Evolutionary conservation across 169 alveolate species (phyloP), one percentile per base, ranked within the genome.

Genomic region (Plasmodium knowlesi): DNA sequence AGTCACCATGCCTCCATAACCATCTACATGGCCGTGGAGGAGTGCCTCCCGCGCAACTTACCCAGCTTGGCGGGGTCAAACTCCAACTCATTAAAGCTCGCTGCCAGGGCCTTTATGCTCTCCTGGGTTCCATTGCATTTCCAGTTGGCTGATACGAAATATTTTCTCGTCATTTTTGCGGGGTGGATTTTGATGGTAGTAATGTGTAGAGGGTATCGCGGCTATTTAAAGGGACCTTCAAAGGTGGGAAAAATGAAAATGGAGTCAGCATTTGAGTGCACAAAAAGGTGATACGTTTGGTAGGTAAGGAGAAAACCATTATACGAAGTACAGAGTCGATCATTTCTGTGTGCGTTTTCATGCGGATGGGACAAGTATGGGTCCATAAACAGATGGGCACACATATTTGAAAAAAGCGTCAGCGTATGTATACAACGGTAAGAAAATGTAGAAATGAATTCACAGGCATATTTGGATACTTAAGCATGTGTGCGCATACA

Each of bases 91-190:
- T 94, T 89, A 91, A 96, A 95, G 88, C 96, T 91, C 80, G 95
- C 95, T 28, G 98, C 95, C 71, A 98, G 93, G 80, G 93, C 92
- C 86, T 95, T 95, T n/a, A 97, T 95, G 71, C 97, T 96, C 19
- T 96, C 96, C 3, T 88, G 22, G 72, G 98, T 97, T 91, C 99
- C 99, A 91, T 98, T 98, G 95, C 99, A 97, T 96, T 98, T 98
- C 99, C 99, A 98, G 97, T 98, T 98, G 37, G 99, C 99, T 37
- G 99, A 99, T 28, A 98, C 97, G 94, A 98, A 98, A 61, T 96
- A 96, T 88, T 97, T 97, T 93, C 99, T 97, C 41, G 95, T 82
- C 98, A 97, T 97, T 61, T 61, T 95, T 32, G 46, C 34, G 34
- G 39, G 54, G 39, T 22, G 10, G 73, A 8, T 57, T 57, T 57